Base-by-base conservation (phyloP, 441 rosid species). In the Erodium texanum region DNA sequence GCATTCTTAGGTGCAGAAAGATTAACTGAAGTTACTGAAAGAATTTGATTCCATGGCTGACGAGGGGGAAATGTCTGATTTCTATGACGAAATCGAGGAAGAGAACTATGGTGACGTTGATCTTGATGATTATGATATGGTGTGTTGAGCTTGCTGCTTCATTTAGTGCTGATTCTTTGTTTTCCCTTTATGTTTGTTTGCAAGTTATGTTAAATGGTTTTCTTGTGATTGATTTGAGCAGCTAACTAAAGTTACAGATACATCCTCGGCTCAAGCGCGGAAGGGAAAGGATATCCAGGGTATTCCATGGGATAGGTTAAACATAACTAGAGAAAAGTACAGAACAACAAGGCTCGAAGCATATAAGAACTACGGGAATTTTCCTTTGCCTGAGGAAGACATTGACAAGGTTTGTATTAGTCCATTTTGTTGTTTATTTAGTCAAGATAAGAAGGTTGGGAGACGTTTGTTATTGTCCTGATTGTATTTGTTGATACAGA, bases 221-320 rank as follows among this genome's bases (percentile, higher is more conserved):
- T 9, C 45, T 19, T 27, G 36, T 15, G 14, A 2, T 65, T 65
- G 45, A 5, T 65, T 67, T 66, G 66, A 43, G 66, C 80, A 83
- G 87, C 83, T 78, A 23, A 81, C 85, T n/a, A 81, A 67, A 74
- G 77, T 79, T 15, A 83, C 85, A 7, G 89, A 85, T 71, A 87
- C 89, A n/a, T 83, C 86, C 27, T 73, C 89, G 12, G 76, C 77
- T 4, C 85, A 85, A 75, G 89, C 89, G 1, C 74, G 89, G 74
- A 74, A 71, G n/a, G 92, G 87, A 18, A 83, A 83, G 54, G 89
- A 87, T 74, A 82, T 87, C 20, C 92, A 87, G 74, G 92, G 92
- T 20, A 87, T 87, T 73, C 92, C 87, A 0, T 87, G 92, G 92
- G 85, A 82, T 6, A 77, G 81, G 41, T 73, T 87, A 78, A 82